Conservation (phyloP, 2,329 filamentous ascomycete genomes). For the Rutstroemia sp. region DNA sequence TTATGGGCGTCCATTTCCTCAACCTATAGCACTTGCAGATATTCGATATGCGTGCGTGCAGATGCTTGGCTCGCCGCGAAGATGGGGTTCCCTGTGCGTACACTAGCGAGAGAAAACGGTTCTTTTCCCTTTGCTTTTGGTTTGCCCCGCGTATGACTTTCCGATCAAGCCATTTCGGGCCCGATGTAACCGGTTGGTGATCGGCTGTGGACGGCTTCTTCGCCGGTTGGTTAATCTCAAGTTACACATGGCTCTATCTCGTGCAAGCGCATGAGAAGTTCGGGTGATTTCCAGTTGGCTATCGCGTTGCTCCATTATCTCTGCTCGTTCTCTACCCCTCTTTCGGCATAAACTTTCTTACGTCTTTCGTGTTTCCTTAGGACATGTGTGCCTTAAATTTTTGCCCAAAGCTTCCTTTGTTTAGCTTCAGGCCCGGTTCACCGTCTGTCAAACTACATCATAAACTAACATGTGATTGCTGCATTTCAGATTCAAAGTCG, state of each 20-base stretch:
- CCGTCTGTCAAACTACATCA: too few species aligned
- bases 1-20: too few species aligned
- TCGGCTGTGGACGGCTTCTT: neutral
- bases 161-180: neutral
- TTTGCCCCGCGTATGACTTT: neutral
- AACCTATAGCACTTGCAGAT: too few species aligned
- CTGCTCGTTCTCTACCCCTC: neutral
- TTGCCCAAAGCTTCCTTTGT: neutral
- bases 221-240: neutral
- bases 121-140: neutral
- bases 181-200: neutral
- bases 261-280: neutral
- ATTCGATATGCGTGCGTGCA: too few species aligned
- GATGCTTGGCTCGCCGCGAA: too few species aligned
- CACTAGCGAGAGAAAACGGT: too few species aligned
- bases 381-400: too few species aligned
- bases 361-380: too few species aligned
- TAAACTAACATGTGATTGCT: neutral
- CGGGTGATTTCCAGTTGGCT: neutral
- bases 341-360: neutral
- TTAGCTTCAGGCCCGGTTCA: too few species aligned
- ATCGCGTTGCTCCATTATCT: too few species aligned
- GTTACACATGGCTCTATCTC: neutral
- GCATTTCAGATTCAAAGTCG: constrained; percentile 59
- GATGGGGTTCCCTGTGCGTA: too few species aligned